Percentiles rank a stretch among this genome's conserved stretches.
phyloP scores from a whole-genome alignment of 177 flowering plant genomes.

The Tripterygium wilfordii region DNA sequence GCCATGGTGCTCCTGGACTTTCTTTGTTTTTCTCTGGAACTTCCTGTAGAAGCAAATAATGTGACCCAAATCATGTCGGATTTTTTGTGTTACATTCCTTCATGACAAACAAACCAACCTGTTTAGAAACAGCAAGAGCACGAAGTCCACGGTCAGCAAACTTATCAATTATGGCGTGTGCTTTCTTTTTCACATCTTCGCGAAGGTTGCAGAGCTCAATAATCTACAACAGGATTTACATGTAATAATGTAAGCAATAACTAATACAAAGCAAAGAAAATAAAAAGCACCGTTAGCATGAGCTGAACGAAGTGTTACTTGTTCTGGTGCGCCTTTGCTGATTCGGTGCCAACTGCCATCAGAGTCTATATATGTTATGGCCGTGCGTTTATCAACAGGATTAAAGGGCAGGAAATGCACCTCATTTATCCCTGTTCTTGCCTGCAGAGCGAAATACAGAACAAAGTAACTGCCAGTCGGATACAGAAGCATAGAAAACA shows the following conservation, averaged over 20 bases:
- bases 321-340: slow-evolving; percentile 27
- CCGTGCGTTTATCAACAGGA: too few species aligned
- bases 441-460: too few species aligned
- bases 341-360: slow-evolving; percentile 24
- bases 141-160: slow-evolving; percentile 57
- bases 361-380: slow-evolving; percentile 19
- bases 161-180: slow-evolving; percentile 43
- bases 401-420: too few species aligned
- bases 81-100: neutral
- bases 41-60: slow-evolving; percentile 3
- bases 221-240: slow-evolving; percentile 18
- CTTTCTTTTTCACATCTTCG: slow-evolving; percentile 29
- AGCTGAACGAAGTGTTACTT: slow-evolving; percentile 13
- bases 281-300: too few species aligned
- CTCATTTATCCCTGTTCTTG: slow-evolving; percentile 52
- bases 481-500: too few species aligned
- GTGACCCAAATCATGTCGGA: neutral
- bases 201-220: slow-evolving; percentile 39
- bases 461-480: too few species aligned
- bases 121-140: slow-evolving; percentile 36
- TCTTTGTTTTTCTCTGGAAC: slow-evolving; percentile 13
- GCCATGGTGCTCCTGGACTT: slow-evolving; percentile 10
- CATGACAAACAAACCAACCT: slow-evolving; percentile 22
- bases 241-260: neutral
- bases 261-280: neutral